Base-by-base conservation (phyloP, 2,329 filamentous ascomycete genomes). In the Claviceps sp. region DNA sequence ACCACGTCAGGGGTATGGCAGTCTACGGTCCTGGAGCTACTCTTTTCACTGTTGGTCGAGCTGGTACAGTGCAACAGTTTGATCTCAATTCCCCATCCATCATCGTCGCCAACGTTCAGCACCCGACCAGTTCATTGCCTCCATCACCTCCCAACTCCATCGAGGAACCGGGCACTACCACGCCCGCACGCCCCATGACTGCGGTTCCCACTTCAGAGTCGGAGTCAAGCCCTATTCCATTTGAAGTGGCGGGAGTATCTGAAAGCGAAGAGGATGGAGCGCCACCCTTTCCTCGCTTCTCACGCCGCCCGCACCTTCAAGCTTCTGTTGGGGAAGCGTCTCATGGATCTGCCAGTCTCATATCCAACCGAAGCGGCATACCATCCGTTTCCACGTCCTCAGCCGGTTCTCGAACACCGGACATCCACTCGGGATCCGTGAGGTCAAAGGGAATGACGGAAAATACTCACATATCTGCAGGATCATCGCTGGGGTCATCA, bases 11-110 rank as follows among this genome's bases (percentile, higher is more conserved):
- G 56, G 91, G 88, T 16, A 77, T 98, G 44, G 85, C 90, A 45
- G 85, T 90, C 54, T 95, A 93, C 66, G 93, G 91, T 1, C 85
- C 90, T 1, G 89, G 86, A 6, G 91, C 91, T n/a, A 86, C 80
- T 6, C 76, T 98, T 23, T 98, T 98, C 68, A 96, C 91, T 0
- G 72, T 97, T 17, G 88, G 90, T 1, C 82, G 84, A 42, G 88
- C 91, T 59, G 84, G 91, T 62, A 93, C 88, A 3, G 85, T 95
- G 2, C 91, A 97, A 66, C 93, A 98, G 65, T 97, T 95, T 64
- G 90, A 97, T 64, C 75, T 97, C 44, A 95, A 94, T 60, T 87
- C 86, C 8, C 82, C 84, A 7, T 79, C 86, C 13, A 73, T 82
- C 63, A 80, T 96, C 72, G 86, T 96, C 29, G 83, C 85, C 55